Evolutionary conservation across 2,329 filamentous ascomycete species (phyloP).

Genomic region (Paraphoma chrysanthemicola): DNA sequence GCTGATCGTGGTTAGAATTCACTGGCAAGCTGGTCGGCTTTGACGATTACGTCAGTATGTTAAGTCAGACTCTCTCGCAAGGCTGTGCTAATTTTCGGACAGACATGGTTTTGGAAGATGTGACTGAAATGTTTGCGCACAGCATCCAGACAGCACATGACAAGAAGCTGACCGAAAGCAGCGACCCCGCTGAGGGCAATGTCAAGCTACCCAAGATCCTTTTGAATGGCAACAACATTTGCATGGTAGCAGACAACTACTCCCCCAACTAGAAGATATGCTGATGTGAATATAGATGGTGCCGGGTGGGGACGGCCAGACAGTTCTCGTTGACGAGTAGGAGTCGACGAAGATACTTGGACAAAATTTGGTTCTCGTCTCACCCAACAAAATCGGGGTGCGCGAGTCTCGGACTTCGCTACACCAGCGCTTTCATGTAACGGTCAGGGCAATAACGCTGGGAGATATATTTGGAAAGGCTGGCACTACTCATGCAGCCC

Average conservation of each 20-base stretch:
- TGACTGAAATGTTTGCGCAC: constrained; percentile 84
- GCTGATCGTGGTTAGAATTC: constrained; percentile 71
- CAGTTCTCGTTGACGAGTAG: constrained; percentile 34
- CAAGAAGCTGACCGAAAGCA: constrained; percentile 49
- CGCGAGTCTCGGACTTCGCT: neutral
- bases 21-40: constrained; percentile 93
- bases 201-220: constrained; percentile 93
- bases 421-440: no score
- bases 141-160: neutral
- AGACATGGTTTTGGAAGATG: constrained; percentile 99
- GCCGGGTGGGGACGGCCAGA: constrained; percentile 42
- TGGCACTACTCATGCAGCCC: neutral
- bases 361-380: neutral
- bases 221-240: constrained; percentile 97
- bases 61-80: neutral
- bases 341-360: neutral
- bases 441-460: no score
- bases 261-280: neutral
- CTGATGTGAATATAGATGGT: constrained; percentile 37
- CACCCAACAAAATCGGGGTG: neutral
- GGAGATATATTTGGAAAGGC: no score
- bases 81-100: constrained; percentile 11
- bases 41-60: constrained; percentile 99
- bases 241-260: constrained; percentile 75
- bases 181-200: constrained; percentile 84